Base-by-base conservation (phyloP, 805 yeast species). In the Ogataea minuta region DNA sequence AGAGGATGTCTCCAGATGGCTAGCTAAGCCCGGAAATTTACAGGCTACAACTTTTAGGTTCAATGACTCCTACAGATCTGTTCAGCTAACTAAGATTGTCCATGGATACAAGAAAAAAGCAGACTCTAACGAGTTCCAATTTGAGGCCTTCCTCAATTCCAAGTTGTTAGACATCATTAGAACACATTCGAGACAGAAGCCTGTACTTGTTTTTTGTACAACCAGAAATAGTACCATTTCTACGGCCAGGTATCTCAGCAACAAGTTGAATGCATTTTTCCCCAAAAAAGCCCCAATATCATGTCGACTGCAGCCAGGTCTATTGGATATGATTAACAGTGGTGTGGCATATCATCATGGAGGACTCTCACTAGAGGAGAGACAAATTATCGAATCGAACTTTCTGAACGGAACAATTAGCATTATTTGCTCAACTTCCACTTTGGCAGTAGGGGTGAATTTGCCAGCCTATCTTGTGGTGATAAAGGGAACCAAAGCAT, bases 341-440 rank as follows among this genome's bases (percentile, higher is more conserved):
- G 79, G 80, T 0, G 60, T 79, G 25, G 77, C 74, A 0, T 75
- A 62, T 47, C 84, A 79, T 46, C 80, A 78, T 57, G 84, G 83
- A 3, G 84, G 84, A 1, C 56, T 78, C 29, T 59, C 73, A 2
- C 50, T 60, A 33, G 61, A 59, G 2, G 84, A 79, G 50, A 57
- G 83, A 34, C 55, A 46, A 10, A 39, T 58, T 1, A 66, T 78
- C 2, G 84, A 79, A 50, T 54, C 56, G 14, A 51, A 58, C 11
- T 79, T 76, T 43, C 53, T 67, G 5, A 51, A 55, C 4, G 79
- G 79, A 0, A 50, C 56, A 3, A 54, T 74, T 6, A 64, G 61
- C 41, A 57, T 74, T 11, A 48, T 79, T 20, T 77, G 81, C 31
- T 73, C 76, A 1, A 79, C 84, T 0, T 74, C 83, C 1, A 78